A percentile compares a stretch with the other conserved stretches of the same genome.
Conservation (phyloP, 768 basidiomycete genomes). For the Mycena alexandri region DNA sequence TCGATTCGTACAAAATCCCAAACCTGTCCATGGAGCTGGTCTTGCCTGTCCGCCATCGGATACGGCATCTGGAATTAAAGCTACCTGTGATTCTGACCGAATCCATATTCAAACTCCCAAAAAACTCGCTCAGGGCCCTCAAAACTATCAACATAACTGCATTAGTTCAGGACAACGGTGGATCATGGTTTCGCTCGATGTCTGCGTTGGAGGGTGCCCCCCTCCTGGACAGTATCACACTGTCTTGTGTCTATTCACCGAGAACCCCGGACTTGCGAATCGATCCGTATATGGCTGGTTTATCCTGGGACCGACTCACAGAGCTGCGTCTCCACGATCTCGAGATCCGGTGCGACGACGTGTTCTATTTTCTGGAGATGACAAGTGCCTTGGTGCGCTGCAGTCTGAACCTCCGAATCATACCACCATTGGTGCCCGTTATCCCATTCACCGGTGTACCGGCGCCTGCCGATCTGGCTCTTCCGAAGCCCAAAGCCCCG, state of each 20-base stretch:
- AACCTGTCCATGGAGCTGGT: slow-evolving; percentile 33
- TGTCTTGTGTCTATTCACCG: slow-evolving; percentile 3
- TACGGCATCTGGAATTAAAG: slow-evolving; percentile 27
- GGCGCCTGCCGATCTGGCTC: background rate
- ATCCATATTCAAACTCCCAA: slow-evolving; percentile 34
- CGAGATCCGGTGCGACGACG: slow-evolving; percentile 24
- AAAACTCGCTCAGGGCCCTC: slow-evolving; percentile 25
- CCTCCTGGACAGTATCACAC: slow-evolving; percentile 22
- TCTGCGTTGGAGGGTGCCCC: slow-evolving; percentile 32
- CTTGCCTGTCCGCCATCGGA: slow-evolving; percentile 34
- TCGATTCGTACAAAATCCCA: slow-evolving; percentile 3
- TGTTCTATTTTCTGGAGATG: slow-evolving; percentile 17
- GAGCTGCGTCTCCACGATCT: slow-evolving; percentile 22
- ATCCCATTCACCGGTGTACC: background rate
- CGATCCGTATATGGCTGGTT: slow-evolving; percentile 20
- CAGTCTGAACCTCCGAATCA: slow-evolving; percentile 12
- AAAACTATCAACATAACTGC: slow-evolving; percentile 24
- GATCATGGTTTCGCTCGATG: slow-evolving; percentile 33
- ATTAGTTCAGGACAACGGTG: background rate
- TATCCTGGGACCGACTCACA: slow-evolving; percentile 28
- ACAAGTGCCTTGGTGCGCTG: slow-evolving; percentile 13
- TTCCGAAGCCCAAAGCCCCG: slow-evolving; percentile 2
- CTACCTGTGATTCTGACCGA: slow-evolving; percentile 27
- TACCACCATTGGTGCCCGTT: slow-evolving; percentile 7
- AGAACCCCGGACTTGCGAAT: background rate